Conservation (phyloP, 345 rosid genomes). For the Noccaea bulbosa region DNA sequence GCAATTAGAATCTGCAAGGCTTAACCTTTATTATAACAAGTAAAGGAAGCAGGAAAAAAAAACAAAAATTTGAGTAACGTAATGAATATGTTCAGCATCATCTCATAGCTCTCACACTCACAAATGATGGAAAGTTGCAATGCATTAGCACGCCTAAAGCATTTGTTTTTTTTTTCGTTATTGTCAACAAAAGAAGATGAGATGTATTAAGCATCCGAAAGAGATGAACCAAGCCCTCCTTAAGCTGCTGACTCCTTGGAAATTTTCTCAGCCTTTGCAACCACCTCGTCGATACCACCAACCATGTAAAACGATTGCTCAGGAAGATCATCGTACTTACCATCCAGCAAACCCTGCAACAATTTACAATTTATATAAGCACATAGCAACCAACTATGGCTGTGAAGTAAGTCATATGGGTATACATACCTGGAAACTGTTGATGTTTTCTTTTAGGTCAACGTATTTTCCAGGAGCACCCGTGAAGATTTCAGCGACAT, state of each 20-base stretch:
- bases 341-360: conserved; percentile 39
- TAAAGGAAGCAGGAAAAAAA: conserved; percentile 19
- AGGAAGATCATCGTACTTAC: conserved; percentile 52
- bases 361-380: conserved; percentile 4
- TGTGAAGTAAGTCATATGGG: not conserved
- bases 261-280: conserved; percentile 54
- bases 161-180: conserved; percentile 22
- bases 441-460: conserved; percentile 85
- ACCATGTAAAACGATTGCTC: conserved; percentile 73
- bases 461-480: conserved; percentile 99
- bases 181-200: conserved; percentile 25
- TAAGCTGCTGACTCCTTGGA: conserved; percentile 45
- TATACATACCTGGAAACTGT: conserved; percentile 83
- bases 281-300: conserved; percentile 61
- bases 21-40: conserved; percentile 34
- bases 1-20: conserved; percentile 32
- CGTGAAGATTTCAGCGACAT: conserved; percentile 98
- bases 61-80: conserved; percentile 34
- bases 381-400: not conserved
- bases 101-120: conserved; percentile 27
- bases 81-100: conserved; percentile 35
- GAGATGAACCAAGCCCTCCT: conserved; percentile 5
- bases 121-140: conserved; percentile 20
- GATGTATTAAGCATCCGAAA: not conserved
- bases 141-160: conserved; percentile 1